Evolutionary conservation across 2,329 filamentous ascomycete genomes (phyloP), one percentile per base, ranked within the genome.

Genomic region (Aspergillus fructus): DNA sequence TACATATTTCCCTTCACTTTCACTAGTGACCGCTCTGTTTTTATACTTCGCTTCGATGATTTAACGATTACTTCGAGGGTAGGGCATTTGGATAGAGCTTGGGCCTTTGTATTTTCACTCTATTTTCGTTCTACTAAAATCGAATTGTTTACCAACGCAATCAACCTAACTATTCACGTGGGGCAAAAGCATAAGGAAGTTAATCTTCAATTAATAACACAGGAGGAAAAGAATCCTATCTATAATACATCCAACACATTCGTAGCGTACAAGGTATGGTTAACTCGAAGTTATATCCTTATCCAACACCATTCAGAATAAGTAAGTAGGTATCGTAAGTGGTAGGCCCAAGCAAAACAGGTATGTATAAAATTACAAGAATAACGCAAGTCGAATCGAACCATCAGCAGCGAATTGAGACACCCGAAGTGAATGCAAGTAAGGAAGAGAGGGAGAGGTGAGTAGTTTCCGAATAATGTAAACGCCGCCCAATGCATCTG

Each of bases 401-500:
- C 19, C 45, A 7, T n/a, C 13, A 33, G 7, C 9, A 19, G 9
- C 19, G n/a, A 34, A 27, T 46, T 4, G 27, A 27, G 45, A n/a
- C 27, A 33, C 27, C n/a, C 13, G 23, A 23, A 34, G 27, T n/a
- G 45, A 48, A 37, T 9, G 27, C 24, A 8, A 33, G 27, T 37
- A 19, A 15, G 12, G 13, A 7, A 37, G 12, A 30, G 12, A n/a
- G 9, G 12, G 34, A 30, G 48, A 50, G 48, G 39, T 27, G 48
- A 50, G 48, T 50, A 41, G 9, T 15, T 50, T 40, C 37, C 48
- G 11, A 12, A 21, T 41, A n/a, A n/a, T 41, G n/a, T 37, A 37
- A 50, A 50, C 48, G 48, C 48, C 48, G 48, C 48, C 48, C 37
- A 50, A 50, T 50, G 48, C 48, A 50, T 41, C 41, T 27, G 27